Evolutionary conservation across 768 basidiomycete species (phyloP).

Genomic region (Hypsizygus marmoreus): DNA sequence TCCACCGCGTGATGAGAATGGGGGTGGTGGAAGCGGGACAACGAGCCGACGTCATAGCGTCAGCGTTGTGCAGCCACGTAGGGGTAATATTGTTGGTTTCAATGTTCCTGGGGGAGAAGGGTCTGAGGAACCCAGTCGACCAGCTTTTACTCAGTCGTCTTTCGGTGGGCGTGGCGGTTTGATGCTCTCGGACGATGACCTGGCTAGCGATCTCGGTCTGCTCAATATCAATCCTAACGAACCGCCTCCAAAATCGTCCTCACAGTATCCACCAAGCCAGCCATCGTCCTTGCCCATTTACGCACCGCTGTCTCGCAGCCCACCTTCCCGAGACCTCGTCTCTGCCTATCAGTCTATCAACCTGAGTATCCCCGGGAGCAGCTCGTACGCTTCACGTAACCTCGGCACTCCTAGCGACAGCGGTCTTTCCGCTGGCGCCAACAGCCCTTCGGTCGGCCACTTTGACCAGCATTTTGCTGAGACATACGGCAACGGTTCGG

Average conservation of each 20-base stretch:
- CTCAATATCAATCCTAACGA: constrained; percentile 57
- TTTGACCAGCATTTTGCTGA: constrained; percentile 50
- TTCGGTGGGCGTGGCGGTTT: constrained; percentile 56
- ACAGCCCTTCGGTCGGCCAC: constrained; percentile 48
- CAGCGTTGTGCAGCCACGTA: constrained; percentile 75
- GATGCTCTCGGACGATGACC: constrained; percentile 77
- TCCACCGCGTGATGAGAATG: constrained; percentile 63
- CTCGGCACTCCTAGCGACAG: constrained; percentile 66
- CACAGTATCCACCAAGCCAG: constrained; percentile 59
- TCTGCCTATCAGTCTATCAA: constrained; percentile 63
- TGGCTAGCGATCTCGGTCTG: constrained; percentile 68
- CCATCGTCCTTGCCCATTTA: constrained; percentile 79
- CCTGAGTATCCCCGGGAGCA: constrained; percentile 53
- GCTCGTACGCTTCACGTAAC: constrained; percentile 46
- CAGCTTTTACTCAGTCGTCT: constrained; percentile 31
- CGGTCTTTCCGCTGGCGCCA: constrained; percentile 49
- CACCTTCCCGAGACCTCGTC: constrained; percentile 53
- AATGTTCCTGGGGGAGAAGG: constrained; percentile 54
- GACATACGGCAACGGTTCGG: constrained; percentile 31
- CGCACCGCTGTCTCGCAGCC: constrained; percentile 66
- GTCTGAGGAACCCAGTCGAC: constrained; percentile 32
- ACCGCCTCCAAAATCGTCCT: constrained; percentile 41
- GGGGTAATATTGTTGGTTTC: constrained; percentile 69
- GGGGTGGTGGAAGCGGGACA: constrained; percentile 70
- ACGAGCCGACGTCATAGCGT: constrained; percentile 85